phyloP scores from a whole-genome alignment of 345 rosid species.

The Erucastrum elatum region DNA sequence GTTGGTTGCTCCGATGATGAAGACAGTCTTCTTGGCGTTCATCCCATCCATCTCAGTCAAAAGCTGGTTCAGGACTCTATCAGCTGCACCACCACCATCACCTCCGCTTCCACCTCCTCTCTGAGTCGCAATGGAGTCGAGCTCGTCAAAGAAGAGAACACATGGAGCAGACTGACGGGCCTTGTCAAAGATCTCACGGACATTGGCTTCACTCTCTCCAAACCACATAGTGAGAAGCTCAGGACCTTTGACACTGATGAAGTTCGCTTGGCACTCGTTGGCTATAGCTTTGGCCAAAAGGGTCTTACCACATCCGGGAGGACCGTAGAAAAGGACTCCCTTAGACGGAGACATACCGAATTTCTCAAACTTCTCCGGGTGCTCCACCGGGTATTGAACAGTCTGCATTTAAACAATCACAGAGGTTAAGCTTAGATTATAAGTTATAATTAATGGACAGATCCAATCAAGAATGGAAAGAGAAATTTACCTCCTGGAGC shows the following conservation, averaged over 20 bases:
- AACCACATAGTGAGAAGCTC: conserved; percentile 99
- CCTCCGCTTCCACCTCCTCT: conserved; percentile 79
- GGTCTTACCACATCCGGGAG: conserved; percentile 98
- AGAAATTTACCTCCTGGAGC: conserved; percentile 57
- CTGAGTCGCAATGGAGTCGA: conserved; percentile 99
- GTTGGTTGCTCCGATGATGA: conserved; percentile 96
- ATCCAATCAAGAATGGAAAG: neutral
- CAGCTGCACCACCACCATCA: conserved; percentile 99
- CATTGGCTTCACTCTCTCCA: conserved; percentile 97
- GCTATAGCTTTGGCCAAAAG: conserved; percentile 98
- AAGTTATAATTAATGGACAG: neutral
- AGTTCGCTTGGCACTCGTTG: conserved; percentile 95
- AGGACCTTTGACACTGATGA: conserved; percentile 96
- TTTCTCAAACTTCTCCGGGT: conserved; percentile 96
- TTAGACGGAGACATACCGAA: conserved; percentile 98
- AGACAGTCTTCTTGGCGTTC: conserved; percentile 95
- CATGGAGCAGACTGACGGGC: conserved; percentile 97
- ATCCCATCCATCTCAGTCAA: conserved; percentile 99
- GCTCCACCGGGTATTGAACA: conserved; percentile 98
- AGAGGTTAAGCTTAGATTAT: neutral
- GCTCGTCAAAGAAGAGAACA: conserved; percentile 94
- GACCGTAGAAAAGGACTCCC: conserved; percentile 97
- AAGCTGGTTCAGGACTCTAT: conserved; percentile 95
- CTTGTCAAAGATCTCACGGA: conserved; percentile 94
- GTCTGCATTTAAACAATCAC: conserved; percentile 44